These are phyloP conservation scores for Ceratocystis diversiconidia DNA, from an alignment of 2,329 filamentous ascomycete species.

Conservation along the genomic window DNA sequence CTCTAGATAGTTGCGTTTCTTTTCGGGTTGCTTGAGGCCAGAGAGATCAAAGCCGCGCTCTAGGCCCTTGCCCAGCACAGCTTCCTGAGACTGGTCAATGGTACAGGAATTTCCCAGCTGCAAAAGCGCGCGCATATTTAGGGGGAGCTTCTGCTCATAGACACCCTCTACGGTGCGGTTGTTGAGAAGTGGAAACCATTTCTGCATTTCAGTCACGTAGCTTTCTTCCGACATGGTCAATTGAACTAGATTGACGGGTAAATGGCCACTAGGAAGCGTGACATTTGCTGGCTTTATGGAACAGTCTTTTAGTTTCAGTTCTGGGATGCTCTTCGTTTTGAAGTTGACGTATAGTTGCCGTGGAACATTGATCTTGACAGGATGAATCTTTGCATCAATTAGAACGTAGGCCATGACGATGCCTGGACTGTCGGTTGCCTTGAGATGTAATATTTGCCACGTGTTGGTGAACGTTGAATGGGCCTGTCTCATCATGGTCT, in stretches of 20 bases:
- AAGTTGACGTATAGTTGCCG: slow-evolving; percentile 85
- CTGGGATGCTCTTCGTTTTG: slow-evolving; percentile 72
- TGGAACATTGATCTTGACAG: slow-evolving; percentile 75
- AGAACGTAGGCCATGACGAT: slow-evolving; percentile 79
- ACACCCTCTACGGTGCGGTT: slow-evolving; percentile 62
- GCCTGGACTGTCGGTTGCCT: slow-evolving; percentile 68
- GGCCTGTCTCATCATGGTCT: slow-evolving; percentile 78
- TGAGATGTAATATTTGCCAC: slow-evolving; percentile 87
- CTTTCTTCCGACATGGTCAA: slow-evolving; percentile 77
- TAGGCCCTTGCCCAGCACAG: slow-evolving; percentile 80
- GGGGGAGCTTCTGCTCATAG: slow-evolving; percentile 84
- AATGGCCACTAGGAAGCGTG: slow-evolving; percentile 86
- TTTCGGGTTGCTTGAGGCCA: slow-evolving; percentile 53
- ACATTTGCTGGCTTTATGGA: slow-evolving; percentile 86
- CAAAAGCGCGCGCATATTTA: slow-evolving; percentile 74
- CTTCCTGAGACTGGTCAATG: slow-evolving; percentile 79
- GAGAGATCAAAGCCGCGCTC: slow-evolving; percentile 86
- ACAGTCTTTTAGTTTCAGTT: slow-evolving; percentile 67
- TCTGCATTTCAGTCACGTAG: slow-evolving; percentile 61
- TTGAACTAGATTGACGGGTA: slow-evolving; percentile 87
- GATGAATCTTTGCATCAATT: slow-evolving; percentile 84
- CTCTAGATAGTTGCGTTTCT: slow-evolving; percentile 57
- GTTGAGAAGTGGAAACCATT: slow-evolving; percentile 19
- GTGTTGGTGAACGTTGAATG: slow-evolving; percentile 80
- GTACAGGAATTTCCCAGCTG: slow-evolving; percentile 84